These are phyloP conservation scores for Alternaria arborescens DNA, from an alignment of 2,329 filamentous ascomycete species.

Conservation along the genomic window DNA sequence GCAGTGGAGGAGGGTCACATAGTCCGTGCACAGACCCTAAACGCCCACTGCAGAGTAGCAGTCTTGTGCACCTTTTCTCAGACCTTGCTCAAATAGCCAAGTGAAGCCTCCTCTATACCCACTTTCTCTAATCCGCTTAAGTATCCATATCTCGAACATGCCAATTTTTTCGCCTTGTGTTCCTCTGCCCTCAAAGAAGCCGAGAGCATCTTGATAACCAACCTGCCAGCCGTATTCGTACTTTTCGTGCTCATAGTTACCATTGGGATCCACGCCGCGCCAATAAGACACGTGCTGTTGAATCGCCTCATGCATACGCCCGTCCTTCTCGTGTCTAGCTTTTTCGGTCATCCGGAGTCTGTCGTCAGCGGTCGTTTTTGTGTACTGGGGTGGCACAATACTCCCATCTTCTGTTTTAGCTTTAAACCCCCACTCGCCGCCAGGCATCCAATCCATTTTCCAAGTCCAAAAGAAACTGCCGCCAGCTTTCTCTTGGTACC, in stretches of 20 bases:
- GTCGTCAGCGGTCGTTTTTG: conserved; percentile 16
- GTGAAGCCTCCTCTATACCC: conserved; percentile 58
- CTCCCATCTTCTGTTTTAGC: conserved; percentile 58
- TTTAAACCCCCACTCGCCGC: conserved; percentile 68
- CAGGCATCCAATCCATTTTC: conserved; percentile 70
- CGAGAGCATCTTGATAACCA: conserved; percentile 63
- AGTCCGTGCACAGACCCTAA: conserved; percentile 11
- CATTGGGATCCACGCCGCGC: conserved; percentile 55
- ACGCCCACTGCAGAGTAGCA: conserved; percentile 43
- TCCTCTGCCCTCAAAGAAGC: conserved; percentile 59
- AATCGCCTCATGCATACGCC: conserved; percentile 48
- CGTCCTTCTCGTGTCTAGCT: conserved; percentile 53
- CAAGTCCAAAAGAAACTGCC: conserved; percentile 69
- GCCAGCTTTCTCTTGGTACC: conserved; percentile 60
- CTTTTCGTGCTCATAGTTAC: conserved; percentile 62
- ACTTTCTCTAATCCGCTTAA: conserved; percentile 63
- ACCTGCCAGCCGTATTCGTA: conserved; percentile 65
- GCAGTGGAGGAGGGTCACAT: neutral
- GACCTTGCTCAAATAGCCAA: conserved; percentile 63
- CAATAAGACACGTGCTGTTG: conserved; percentile 61
- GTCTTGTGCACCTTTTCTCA: conserved; percentile 57
- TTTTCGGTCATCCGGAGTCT: conserved; percentile 42
- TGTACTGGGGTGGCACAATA: conserved; percentile 52
- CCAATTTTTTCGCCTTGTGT: conserved; percentile 61
- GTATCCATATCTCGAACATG: conserved; percentile 65